Evolutionary conservation across 2,329 filamentous ascomycete genomes (phyloP), one percentile per base, ranked within the genome.

Genomic region (Apiospora hydei): DNA sequence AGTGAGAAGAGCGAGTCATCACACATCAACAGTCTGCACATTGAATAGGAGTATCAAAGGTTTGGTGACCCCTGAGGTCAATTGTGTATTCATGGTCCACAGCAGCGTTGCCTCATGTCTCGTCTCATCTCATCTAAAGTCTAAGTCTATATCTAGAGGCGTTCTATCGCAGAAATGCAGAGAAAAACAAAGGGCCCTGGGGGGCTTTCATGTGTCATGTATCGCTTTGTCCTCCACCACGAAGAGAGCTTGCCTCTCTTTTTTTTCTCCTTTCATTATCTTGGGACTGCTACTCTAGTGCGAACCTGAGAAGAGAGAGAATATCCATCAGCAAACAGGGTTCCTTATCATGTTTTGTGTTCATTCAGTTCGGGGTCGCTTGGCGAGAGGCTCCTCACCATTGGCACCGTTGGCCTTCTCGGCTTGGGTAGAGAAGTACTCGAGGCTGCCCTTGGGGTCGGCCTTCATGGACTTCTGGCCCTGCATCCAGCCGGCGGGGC

Each of bases 381-480:
- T 64, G 57, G 57, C 34, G 57, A 64, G 57, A 8, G 18, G 30
- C 57, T 64, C 57, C 57, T 64, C 57, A 64, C 57, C 57, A 21
- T 64, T 64, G 57, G 57, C 34, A 64, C 57, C 67, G 44, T 46
- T 44, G 69, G 44, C 41, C 41, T 67, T 57, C 21, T 49, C 64
- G 51, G 41, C 26, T 70, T 78, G 75, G 69, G 73, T 69, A 69
- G 76, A 71, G 74, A 87, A 87, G 80, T 87, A 87, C 78, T 86
- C 85, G 49, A 87, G 81, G 76, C 83, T 86, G 70, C 83, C 84
- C 81, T 86, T 87, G 75, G 85, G 85, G 72, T 86, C 85, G 72
- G 85, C 83, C 84, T 87, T 87, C 81, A 87, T 86, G 70, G 81
- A 82, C 81, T 86, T 83, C 77, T 78, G 79, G 69, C 85, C 85